Evolutionary conservation across 345 rosid genomes (phyloP), one percentile per base, ranked within the genome.

Genomic region (Salix purpurea): DNA sequence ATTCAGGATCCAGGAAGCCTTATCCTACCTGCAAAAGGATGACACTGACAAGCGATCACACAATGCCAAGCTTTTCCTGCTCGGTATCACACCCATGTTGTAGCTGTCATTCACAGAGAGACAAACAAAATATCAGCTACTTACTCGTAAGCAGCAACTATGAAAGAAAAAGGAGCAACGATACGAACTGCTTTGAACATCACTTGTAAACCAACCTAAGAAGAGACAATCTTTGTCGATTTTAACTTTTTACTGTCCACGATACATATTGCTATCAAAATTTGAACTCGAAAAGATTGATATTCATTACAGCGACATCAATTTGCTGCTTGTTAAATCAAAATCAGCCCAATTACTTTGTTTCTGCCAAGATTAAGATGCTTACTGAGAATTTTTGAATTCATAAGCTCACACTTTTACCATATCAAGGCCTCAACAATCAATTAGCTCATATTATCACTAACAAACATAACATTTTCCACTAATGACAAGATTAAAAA

Each of bases 31-130:
- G 74, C 96, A 91, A 76, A 95, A 90, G 64, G 97, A 93, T 36
- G 99, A 90, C 34, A 89, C 93, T 8, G 92, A 83, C 79, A 95
- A 77, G 36, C 75, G 79, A 76, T 93, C 96, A 60, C 97, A 93
- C 75, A 91, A 83, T 18, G 94, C 89, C 89, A 93, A 85, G 90
- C 97, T 93, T 84, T 91, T 93, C 91, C 93, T 86, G 54, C 88
- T 91, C 6, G 98, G 89, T 79, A 91, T 90, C 48, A 91, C 92
- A 1, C 99, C 99, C 94, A 93, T 90, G 87, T 91, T 95, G 72
- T 93, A 95, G 71, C 99, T 95, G 97, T 60, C 84, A 82, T 60
- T 73, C 19, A 77, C 69, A 80, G 18, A 72, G 4, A 73, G 69
- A 70, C 2, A 71, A 21, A n/a, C 19, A 74, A 54, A 66, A 72